Evolutionary conservation across 805 yeast species (phyloP), one percentile per base, ranked within the genome.

Genomic region (Hanseniaspora clermontiae): DNA sequence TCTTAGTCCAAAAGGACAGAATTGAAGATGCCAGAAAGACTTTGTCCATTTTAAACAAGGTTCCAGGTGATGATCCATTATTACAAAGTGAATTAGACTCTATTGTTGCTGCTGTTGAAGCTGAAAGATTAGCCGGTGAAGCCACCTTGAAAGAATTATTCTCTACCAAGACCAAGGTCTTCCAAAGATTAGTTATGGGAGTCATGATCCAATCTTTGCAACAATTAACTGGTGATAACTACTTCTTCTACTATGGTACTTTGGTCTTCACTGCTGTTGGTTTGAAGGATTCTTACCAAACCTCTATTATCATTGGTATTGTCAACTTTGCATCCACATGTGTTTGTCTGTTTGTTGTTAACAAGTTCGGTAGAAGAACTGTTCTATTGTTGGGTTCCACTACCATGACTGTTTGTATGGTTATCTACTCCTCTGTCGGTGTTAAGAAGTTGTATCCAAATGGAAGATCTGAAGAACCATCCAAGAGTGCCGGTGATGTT

Each of bases 131-230:
- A 60, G 84, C 83, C 43, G 87, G 87, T 64, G 70, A 70, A 54
- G 86, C 87, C 4, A 65, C 80, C 1, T 50, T 58, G 55, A 61
- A 59, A 39, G 64, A 62, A 59, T 37, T 62, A 20, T 82, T 86
- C 83, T 78, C 79, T 36, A 85, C 86, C 68, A 77, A 77, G 66
- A 85, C 85, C 67, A 79, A 77, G 72, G 76, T 81, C 61, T 65
- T 69, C 60, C 67, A 59, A 63, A 64, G 73, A 62, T 70, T 74
- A 36, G 39, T 72, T 19, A 71, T 77, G 66, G 84, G 84, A 70
- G 68, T 77, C 58, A 63, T 72, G 61, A 61, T 79, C 43, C 83
- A 79, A 70, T 76, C 78, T 60, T 73, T 82, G 70, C 87, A 82
- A 70, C 86, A 82, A 69, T 73, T 80, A 64, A 77, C 81, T 57